phyloP scores from a whole-genome alignment of 495 filamentous ascomycete genomes.

The Neurospora cerealis region DNA sequence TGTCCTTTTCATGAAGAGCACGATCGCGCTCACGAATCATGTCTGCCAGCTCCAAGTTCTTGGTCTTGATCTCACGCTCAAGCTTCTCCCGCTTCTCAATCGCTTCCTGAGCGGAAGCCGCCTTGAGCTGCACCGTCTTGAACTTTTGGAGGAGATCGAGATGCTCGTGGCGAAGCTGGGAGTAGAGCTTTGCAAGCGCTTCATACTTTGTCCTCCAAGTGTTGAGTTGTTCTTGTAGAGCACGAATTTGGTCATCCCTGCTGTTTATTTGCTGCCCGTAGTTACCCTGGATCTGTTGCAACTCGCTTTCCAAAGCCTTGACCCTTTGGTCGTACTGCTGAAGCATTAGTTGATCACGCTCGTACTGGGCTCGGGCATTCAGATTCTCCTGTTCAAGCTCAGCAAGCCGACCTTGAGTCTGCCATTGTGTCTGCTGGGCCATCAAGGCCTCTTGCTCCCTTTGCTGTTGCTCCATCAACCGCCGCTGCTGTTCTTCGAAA shows the following conservation, averaged over 20 bases:
- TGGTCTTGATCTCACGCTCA: conserved; percentile 94
- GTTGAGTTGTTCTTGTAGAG: conserved; percentile 89
- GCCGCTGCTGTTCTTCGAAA: conserved; percentile 89
- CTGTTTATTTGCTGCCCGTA: conserved; percentile 75
- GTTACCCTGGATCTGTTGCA: conserved; percentile 70
- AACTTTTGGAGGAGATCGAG: conserved; percentile 89
- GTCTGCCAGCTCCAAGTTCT: conserved; percentile 94
- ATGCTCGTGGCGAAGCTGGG: conserved; percentile 90
- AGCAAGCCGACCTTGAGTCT: conserved; percentile 86
- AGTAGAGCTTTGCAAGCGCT: conserved; percentile 91
- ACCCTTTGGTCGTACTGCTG: conserved; percentile 93
- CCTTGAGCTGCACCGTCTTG: conserved; percentile 91
- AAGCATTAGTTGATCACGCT: conserved; percentile 91
- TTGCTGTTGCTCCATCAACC: conserved; percentile 79
- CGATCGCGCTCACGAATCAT: conserved; percentile 97
- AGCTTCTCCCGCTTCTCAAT: conserved; percentile 92
- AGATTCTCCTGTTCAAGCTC: conserved; percentile 93
- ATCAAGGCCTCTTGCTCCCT: conserved; percentile 83
- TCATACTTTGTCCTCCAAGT: conserved; percentile 97
- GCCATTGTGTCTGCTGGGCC: conserved; percentile 76
- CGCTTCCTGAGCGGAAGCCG: conserved; percentile 91
- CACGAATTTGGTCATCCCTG: conserved; percentile 87
- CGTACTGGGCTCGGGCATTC: conserved; percentile 88
- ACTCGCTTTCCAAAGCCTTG: conserved; percentile 83
- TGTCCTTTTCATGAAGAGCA: conserved; percentile 87